A percentile compares a stretch with the other conserved stretches of the same genome.
Evolutionary conservation across 2,329 filamentous ascomycete genomes (phyloP).

Genomic region (Colletotrichum karsti): DNA sequence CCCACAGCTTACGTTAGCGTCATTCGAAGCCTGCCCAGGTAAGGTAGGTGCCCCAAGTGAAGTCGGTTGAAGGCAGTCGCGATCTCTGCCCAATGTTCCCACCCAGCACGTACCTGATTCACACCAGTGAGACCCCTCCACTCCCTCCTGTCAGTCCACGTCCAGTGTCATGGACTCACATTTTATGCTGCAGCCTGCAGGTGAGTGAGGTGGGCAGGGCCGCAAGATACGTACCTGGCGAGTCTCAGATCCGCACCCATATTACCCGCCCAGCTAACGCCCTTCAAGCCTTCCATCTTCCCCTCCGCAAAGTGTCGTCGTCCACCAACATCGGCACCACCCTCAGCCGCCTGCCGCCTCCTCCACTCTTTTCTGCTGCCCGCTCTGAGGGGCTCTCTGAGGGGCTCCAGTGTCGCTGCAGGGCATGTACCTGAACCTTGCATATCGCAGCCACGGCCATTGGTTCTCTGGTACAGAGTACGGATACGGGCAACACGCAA

Average conservation of each 20-base stretch:
- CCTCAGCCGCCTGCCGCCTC: too few relatives aligned
- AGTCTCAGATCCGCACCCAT: too few relatives aligned
- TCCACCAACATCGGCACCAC: too few relatives aligned
- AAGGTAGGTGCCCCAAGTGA: neutral
- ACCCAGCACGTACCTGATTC: neutral
- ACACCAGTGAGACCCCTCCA: neutral
- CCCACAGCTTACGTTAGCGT: neutral
- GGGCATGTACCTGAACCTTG: constrained; percentile 21
- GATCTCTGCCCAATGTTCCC: neutral
- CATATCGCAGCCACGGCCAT: neutral
- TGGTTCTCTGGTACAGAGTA: constrained; percentile 2
- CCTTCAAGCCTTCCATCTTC: too few relatives aligned
- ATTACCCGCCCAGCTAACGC: too few relatives aligned
- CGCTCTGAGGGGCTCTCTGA: neutral
- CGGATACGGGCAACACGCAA: neutral
- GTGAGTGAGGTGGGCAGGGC: too few relatives aligned
- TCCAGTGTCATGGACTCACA: neutral
- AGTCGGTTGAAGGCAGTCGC: neutral
- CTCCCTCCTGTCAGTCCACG: neutral
- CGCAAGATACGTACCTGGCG: too few relatives aligned
- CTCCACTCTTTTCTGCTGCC: neutral
- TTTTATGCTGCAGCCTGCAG: too few relatives aligned
- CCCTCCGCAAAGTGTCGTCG: too few relatives aligned
- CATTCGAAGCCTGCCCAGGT: neutral
- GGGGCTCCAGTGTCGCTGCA: too few relatives aligned